Percentiles rank a stretch among this genome's conserved stretches.
Evolutionary conservation across 1,139 yeast genomes (phyloP).

Genomic region (Hansenula anomala): DNA sequence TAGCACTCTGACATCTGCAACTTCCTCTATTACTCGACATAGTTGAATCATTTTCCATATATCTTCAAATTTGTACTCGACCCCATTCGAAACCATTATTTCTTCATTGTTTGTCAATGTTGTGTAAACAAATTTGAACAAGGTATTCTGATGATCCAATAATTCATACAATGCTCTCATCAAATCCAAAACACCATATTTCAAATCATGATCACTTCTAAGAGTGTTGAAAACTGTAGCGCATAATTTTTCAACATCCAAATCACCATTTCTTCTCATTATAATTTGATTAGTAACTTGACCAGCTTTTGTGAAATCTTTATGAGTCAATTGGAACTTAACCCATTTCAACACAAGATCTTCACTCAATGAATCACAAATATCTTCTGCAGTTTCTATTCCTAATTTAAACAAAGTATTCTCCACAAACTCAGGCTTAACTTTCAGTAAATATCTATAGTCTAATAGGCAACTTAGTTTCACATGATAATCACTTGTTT

Average conservation of each 20-base stretch:
- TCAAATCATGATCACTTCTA: constrained; percentile 11
- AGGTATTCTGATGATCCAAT: constrained; percentile 7
- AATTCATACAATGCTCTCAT: constrained; percentile 10
- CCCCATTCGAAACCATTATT: neutral
- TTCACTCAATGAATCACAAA: constrained; percentile 5
- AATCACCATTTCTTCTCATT: constrained; percentile 2
- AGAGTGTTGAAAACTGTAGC: constrained; percentile 4
- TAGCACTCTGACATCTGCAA: constrained; percentile 6
- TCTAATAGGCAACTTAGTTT: constrained; percentile 9
- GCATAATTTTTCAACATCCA: neutral
- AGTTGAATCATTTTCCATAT: constrained; percentile 10
- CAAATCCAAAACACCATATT: constrained; percentile 10
- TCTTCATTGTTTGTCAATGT: neutral
- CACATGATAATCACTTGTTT: constrained; percentile 14
- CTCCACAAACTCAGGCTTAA: constrained; percentile 8
- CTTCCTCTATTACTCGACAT: constrained; percentile 6
- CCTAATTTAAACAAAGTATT: constrained; percentile 7
- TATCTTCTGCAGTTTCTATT: neutral
- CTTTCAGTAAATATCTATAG: constrained; percentile 7
- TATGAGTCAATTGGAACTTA: constrained; percentile 6
- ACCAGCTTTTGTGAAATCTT: constrained; percentile 8
- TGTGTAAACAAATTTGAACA: constrained; percentile 7
- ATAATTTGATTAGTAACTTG: constrained; percentile 6
- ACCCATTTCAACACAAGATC: constrained; percentile 9
- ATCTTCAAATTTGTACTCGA: constrained; percentile 2